Conservation (phyloP, 192 early-diverging fungal genomes). For the Borealophlyctis nickersoniae region DNA sequence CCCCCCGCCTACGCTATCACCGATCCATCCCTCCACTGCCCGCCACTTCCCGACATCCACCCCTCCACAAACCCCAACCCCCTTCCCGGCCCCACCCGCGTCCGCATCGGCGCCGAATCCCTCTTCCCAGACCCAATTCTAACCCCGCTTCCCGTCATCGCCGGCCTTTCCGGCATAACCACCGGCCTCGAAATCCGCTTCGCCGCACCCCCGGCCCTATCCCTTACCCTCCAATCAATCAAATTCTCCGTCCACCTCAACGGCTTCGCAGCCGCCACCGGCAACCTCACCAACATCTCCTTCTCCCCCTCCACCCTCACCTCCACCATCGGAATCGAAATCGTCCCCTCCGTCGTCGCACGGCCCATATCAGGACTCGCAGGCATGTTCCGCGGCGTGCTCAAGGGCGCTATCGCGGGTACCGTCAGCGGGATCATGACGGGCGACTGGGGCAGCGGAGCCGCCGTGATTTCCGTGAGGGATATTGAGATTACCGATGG, state of each 20-base stretch:
- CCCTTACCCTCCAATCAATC: neutral
- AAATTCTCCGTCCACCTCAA: neutral
- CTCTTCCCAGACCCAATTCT: neutral
- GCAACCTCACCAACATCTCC: neutral
- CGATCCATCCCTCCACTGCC: neutral
- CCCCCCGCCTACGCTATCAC: neutral
- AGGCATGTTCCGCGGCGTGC: neutral
- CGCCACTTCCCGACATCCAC: neutral
- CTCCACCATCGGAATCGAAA: neutral
- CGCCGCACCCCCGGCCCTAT: neutral
- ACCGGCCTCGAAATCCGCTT: neutral
- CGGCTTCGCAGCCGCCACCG: neutral
- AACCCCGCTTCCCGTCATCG: neutral
- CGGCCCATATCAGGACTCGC: neutral
- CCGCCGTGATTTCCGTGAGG: neutral
- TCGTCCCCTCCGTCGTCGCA: neutral
- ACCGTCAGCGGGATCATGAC: neutral
- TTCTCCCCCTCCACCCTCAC: neutral
- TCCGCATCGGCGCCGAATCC: conserved; percentile 1
- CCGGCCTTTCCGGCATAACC: neutral
- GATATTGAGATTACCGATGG: neutral
- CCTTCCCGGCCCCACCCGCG: neutral
- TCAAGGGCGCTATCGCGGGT: neutral
- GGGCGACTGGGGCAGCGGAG: neutral
- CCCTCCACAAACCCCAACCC: neutral